Base-by-base conservation (phyloP, 306 rosid genomes). In the Malus sylvestris region DNA sequence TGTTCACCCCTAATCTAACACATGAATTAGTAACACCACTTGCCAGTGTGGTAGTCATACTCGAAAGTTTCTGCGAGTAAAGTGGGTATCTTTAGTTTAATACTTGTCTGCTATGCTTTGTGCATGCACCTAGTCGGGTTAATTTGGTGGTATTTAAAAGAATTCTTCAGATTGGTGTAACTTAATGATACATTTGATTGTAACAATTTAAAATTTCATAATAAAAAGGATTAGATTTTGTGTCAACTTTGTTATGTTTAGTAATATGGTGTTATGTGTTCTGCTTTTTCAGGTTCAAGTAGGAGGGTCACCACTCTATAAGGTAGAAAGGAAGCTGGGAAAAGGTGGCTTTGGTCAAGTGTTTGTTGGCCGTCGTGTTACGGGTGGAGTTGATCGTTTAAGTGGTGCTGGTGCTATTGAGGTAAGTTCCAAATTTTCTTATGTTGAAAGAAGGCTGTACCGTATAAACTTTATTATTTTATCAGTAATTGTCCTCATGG, bases 331-430 rank as follows among this genome's bases (percentile, higher is more conserved):
- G 75, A 93, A 91, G 74, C 82, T 93, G 68, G 98, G 97, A 0
- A 91, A 93, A 87, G 98, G 97, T 72, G 98, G 98, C 45, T 93
- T 93, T 74, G 98, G 98, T 71, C 98, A 91, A 84, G 98, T 93
- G 65, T 93, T 93, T 23, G 98, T 93, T 77, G 98, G 98, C 38
- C 88, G 91, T 14, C 92, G 97, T 30, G 86, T 88, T 32, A 72
- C 89, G 0, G 98, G 98, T 44, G 97, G 97, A 61, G 90, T 80
- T 83, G 98, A 91, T 49, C 92, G 93, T 8, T 67, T 78, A 25
- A 10, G 85, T 59, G 97, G 97, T n/a, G 81, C 97, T 6, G 89
- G 87, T 29, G 98, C 98, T 61, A 78, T 87, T 22, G 98, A 93
- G 98, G 92, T 83, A 9, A 79, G 72, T 73, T 81, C 42, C 42